phyloP scores from a whole-genome alignment of 2,329 filamentous ascomycete genomes.

The Hypoxylon sp. region DNA sequence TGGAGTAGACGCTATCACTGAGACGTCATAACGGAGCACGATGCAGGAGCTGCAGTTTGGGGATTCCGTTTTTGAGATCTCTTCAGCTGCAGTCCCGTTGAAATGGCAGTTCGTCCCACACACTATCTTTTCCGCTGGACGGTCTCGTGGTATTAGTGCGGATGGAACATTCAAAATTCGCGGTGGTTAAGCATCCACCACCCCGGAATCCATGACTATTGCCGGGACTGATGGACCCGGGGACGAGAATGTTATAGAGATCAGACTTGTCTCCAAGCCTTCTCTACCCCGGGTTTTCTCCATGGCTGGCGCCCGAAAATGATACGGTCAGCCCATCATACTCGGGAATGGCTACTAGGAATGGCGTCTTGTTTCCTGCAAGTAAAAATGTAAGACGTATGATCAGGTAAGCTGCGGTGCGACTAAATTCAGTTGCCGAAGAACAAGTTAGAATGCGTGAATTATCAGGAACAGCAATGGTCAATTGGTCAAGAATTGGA shows the following conservation, averaged over 20 bases:
- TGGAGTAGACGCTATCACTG: constrained; percentile 26
- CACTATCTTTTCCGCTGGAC: constrained; percentile 11
- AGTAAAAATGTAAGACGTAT: constrained; percentile 3
- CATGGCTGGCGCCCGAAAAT: constrained; percentile 23
- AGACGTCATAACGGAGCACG: constrained; percentile 45
- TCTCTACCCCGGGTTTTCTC: constrained; percentile 16
- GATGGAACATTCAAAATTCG: constrained; percentile 33
- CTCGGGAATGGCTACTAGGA: constrained; percentile 33
- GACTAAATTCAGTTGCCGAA: constrained; percentile 32
- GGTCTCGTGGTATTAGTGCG: constrained; percentile 28
- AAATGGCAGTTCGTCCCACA: constrained; percentile 29
- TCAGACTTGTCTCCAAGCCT: constrained; percentile 4
- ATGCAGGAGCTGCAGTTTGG: constrained; percentile 25
- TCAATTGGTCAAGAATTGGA: constrained; percentile 33
- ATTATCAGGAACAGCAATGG: constrained; percentile 24
- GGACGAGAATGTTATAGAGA: constrained; percentile 25
- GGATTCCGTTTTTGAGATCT: constrained; percentile 32
- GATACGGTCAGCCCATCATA: constrained; percentile 14
- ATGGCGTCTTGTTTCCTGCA: constrained; percentile 17
- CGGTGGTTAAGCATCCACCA: constrained; percentile 26
- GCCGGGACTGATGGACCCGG: constrained; percentile 15
- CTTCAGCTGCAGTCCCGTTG: constrained; percentile 23
- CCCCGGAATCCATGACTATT: constrained; percentile 16
- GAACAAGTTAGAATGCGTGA: constrained; percentile 32
- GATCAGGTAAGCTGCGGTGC: constrained; percentile 31